Conservation (phyloP, 1,139 yeast genomes). For the Yamadazyma conglobata region DNA sequence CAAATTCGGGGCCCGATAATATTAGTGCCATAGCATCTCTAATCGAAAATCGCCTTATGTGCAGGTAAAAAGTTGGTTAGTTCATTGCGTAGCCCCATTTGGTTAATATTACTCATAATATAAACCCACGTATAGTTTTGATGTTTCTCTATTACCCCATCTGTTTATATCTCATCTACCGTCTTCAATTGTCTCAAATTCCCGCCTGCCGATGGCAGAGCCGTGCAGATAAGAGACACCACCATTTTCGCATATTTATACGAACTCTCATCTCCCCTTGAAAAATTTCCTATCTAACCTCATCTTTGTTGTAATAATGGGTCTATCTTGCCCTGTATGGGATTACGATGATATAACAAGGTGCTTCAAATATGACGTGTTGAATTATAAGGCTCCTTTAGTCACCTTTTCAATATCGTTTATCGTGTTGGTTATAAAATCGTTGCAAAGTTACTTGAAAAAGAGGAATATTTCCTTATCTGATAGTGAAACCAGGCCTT, state of each 20-base stretch:
- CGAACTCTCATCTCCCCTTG: constrained; percentile 2
- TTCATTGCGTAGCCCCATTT: too few species aligned
- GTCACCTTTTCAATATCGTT: constrained; percentile 31
- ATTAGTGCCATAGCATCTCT: too few species aligned
- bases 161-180: too few species aligned
- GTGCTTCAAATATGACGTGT: constrained; percentile 37
- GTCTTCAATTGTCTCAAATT: too few species aligned
- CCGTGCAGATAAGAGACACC: constrained; percentile 6
- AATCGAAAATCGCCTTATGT: too few species aligned
- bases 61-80: too few species aligned
- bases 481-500: constrained; percentile 26
- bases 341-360: constrained; percentile 43
- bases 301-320: constrained; percentile 1
- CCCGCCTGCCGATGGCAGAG: too few species aligned
- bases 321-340: constrained; percentile 31
- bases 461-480: constrained; percentile 14
- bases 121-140: too few species aligned
- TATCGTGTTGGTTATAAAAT: constrained; percentile 22
- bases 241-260: constrained; percentile 2
- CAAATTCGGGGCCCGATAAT: too few species aligned
- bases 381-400: constrained; percentile 36
- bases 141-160: too few species aligned
- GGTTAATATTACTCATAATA: too few species aligned
- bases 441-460: constrained; percentile 12
- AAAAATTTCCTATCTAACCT: not conserved